These are phyloP conservation scores for Trametes maxima DNA, from an alignment of 768 basidiomycete species.

Conservation along the genomic window DNA sequence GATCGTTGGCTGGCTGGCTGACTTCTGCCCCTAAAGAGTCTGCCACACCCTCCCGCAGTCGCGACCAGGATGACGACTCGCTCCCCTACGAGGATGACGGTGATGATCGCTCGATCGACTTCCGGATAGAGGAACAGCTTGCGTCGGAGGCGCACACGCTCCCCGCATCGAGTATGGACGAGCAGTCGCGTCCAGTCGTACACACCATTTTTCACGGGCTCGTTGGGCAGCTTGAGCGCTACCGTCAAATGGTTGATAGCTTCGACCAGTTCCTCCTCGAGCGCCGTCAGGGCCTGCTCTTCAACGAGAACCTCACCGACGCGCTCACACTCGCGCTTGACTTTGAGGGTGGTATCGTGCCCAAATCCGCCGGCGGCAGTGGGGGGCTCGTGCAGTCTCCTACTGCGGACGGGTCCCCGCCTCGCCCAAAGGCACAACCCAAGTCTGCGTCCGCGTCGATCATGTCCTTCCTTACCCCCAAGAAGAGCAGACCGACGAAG, in stretches of 20 bases:
- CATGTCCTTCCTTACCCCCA: conserved; percentile 80
- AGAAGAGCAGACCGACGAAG: conserved; percentile 56
- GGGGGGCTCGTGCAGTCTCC: conserved; percentile 24
- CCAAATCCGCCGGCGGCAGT: conserved; percentile 32
- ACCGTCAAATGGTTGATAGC: conserved; percentile 69
- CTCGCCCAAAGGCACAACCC: conserved; percentile 39
- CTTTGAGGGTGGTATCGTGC: conserved; percentile 38
- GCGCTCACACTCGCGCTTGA: conserved; percentile 79
- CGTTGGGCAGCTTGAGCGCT: conserved; percentile 78
- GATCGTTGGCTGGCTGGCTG: conserved; percentile 88
- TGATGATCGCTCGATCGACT: conserved; percentile 85
- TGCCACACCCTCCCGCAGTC: conserved; percentile 15
- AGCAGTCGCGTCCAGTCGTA: conserved; percentile 73
- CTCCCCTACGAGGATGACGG: conserved; percentile 49
- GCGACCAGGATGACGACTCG: conserved; percentile 24
- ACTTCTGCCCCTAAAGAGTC: conserved; percentile 60
- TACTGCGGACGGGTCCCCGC: conserved; percentile 29
- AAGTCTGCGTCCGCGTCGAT: conserved; percentile 61
- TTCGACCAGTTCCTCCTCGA: conserved; percentile 88
- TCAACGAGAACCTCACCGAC: conserved; percentile 90
- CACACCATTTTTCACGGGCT: conserved; percentile 82
- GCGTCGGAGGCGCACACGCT: conserved; percentile 57
- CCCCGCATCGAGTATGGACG: conserved; percentile 71
- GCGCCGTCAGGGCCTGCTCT: conserved; percentile 85
- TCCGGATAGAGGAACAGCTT: conserved; percentile 65